These are phyloP conservation scores for Monascus purpureus DNA, from an alignment of 495 filamentous ascomycete genomes.

Conservation along the genomic window DNA sequence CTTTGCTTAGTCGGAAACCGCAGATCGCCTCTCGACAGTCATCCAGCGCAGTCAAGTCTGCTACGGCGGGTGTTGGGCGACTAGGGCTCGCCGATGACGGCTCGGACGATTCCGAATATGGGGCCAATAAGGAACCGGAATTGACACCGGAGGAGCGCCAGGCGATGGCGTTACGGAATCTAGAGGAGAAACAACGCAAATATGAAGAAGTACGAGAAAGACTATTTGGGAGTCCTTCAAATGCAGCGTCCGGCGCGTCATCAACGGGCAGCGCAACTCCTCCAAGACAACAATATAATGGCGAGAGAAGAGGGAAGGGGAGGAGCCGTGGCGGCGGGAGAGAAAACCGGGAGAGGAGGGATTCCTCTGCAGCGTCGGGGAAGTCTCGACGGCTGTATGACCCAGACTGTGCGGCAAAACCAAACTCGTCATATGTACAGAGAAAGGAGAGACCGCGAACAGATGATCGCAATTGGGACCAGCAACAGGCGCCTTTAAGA, in stretches of 20 bases:
- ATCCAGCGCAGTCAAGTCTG: constrained; percentile 20
- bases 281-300: constrained; percentile 30
- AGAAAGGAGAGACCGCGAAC: constrained; percentile 30
- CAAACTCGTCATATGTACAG: constrained; percentile 37
- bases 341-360: constrained; percentile 29
- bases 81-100: constrained; percentile 44
- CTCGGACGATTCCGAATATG: constrained; percentile 55
- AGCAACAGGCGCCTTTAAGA: constrained; percentile 33
- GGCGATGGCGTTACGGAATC: constrained; percentile 55
- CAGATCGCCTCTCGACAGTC: constrained; percentile 25
- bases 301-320: constrained; percentile 25
- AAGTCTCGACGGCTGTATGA: constrained; percentile 53
- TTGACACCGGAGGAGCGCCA: constrained; percentile 59
- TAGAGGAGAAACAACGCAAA: constrained; percentile 75
- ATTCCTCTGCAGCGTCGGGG: constrained; percentile 31
- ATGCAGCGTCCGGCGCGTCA: constrained; percentile 34
- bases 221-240: constrained; percentile 55
- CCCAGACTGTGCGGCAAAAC: constrained; percentile 51
- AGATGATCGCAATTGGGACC: constrained; percentile 26
- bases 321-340: constrained; percentile 23
- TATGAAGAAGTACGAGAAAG: constrained; percentile 76
- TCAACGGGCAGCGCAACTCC: constrained; percentile 50
- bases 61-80: constrained; percentile 43
- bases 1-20: constrained; percentile 73
- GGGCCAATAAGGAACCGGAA: constrained; percentile 36